These are phyloP conservation scores for Aschersonia sp. DNA, from an alignment of 2,329 filamentous ascomycete genomes.

Conservation along the genomic window DNA sequence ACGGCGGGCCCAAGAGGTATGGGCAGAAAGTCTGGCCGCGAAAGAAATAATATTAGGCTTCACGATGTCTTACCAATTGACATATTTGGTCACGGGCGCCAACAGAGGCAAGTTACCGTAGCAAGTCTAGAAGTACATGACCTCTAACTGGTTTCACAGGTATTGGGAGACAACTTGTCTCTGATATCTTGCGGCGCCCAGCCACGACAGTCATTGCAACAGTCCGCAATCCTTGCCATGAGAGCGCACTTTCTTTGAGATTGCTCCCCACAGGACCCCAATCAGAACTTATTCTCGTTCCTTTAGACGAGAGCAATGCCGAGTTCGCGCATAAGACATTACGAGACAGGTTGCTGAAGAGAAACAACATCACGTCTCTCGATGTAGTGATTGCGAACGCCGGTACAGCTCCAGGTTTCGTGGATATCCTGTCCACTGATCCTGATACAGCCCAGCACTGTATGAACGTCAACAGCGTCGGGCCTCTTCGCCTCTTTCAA, in stretches of 20 bases:
- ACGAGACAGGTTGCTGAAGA: background rate
- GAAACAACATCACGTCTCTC: conserved; percentile 20
- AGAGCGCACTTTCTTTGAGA: conserved; percentile 4
- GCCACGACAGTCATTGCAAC: conserved; percentile 23
- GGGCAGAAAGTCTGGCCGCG: no score
- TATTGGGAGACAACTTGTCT: conserved; percentile 6
- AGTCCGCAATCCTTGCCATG: conserved; percentile 17
- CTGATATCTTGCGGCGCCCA: conserved; percentile 5
- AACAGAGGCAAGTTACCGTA: background rate
- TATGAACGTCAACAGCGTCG: conserved; percentile 14
- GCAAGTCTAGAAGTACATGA: background rate
- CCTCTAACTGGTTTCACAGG: conserved; percentile 1
- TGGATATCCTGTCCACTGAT: conserved; percentile 1
- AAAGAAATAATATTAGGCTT: no score
- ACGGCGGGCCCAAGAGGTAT: no score
- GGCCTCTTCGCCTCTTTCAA: conserved; percentile 27
- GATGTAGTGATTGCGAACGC: conserved; percentile 41
- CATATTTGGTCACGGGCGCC: background rate
- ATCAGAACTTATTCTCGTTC: conserved; percentile 23
- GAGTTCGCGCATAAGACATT: conserved; percentile 16
- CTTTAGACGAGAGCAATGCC: conserved; percentile 16
- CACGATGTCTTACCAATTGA: background rate
- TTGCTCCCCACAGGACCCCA: conserved; percentile 18
- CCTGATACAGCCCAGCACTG: conserved; percentile 2
- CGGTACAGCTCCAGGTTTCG: conserved; percentile 1